Base-by-base conservation (phyloP, 495 filamentous ascomycete genomes). In the Viridothelium virens region DNA sequence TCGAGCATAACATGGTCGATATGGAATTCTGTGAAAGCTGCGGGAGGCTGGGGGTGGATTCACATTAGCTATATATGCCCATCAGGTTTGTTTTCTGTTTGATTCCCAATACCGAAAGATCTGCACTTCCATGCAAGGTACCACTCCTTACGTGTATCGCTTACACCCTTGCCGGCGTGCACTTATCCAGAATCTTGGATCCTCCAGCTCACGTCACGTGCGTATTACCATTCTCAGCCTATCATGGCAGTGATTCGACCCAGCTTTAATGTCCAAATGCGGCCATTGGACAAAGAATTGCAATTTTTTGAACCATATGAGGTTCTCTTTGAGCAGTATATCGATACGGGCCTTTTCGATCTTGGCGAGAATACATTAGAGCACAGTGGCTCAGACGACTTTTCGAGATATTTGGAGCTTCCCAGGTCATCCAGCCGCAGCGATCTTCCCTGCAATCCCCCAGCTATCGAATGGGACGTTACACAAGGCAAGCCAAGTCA, bases 311-410 rank as follows among this genome's bases (percentile, higher is more conserved):
- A 75, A 46, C 48, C 70, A 37, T 74, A 73, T 67, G 74, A 78
- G 62, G 71, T 74, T 69, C 73, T 78, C 70, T 76, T 78, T 74
- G 71, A 77, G 46, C 73, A 77, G 61, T 76, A 76, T 65, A 69
- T 77, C 61, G 74, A 78, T 61, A 68, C 69, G 56, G 74, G 74
- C 61, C 70, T 68, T 11, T 75, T 78, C 67, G 71, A 70, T 25
- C 70, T 74, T 65, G 73, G 70, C 53, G 66, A 68, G 25, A 66
- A 62, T 62, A 68, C 62, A 11, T 62, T 41, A 47, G 73, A 72
- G 50, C 71, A 70, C 56, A 70, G 68, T 62, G 73, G 73, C 69
- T 71, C 71, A 38, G 63, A 68, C 39, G 64, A 70, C 38, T 70
- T 68, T 44, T 69, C 66, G 65, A 74, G 61, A 61, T 74, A 1